phyloP scores from a whole-genome alignment of 2,329 filamentous ascomycete species.

The Bipolaris sorokiniana region DNA sequence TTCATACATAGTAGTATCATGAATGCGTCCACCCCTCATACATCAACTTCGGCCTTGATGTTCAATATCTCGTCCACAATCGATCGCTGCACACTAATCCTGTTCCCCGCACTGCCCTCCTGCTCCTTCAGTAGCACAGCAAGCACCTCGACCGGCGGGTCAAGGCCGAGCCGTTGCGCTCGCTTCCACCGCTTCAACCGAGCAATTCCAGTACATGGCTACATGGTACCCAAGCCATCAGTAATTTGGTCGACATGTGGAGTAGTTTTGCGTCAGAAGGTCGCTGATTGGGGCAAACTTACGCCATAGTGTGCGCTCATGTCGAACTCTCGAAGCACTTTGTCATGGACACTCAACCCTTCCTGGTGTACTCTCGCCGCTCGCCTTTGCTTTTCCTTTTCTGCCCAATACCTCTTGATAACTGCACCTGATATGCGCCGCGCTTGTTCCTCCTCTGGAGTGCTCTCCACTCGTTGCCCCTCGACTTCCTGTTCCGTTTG shows the following conservation, averaged over 20 bases:
- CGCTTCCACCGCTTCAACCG: slow-evolving; percentile 87
- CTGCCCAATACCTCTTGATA: slow-evolving; percentile 78
- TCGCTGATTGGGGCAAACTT: slow-evolving; percentile 50
- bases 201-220: slow-evolving; percentile 88
- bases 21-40: slow-evolving; percentile 7
- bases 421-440: slow-evolving; percentile 69
- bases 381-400: slow-evolving; percentile 70
- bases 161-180: slow-evolving; percentile 80
- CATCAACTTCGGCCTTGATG: slow-evolving; percentile 52
- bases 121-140: slow-evolving; percentile 80
- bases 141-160: slow-evolving; percentile 87
- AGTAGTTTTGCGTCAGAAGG: slow-evolving; percentile 30
- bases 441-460: slow-evolving; percentile 61
- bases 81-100: slow-evolving; percentile 66
- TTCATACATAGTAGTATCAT: no score
- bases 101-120: slow-evolving; percentile 53
- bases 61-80: slow-evolving; percentile 73
- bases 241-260: slow-evolving; percentile 2
- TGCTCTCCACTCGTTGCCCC: slow-evolving; percentile 30
- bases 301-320: slow-evolving; percentile 90
- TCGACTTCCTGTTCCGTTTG: slow-evolving; percentile 46
- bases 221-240: slow-evolving; percentile 23
- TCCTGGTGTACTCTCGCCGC: slow-evolving; percentile 79
- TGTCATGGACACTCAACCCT: slow-evolving; percentile 75
- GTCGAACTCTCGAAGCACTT: slow-evolving; percentile 89